These are phyloP conservation scores for Darksidea phi DNA, from an alignment of 495 filamentous ascomycete species.

Conservation along the genomic window DNA sequence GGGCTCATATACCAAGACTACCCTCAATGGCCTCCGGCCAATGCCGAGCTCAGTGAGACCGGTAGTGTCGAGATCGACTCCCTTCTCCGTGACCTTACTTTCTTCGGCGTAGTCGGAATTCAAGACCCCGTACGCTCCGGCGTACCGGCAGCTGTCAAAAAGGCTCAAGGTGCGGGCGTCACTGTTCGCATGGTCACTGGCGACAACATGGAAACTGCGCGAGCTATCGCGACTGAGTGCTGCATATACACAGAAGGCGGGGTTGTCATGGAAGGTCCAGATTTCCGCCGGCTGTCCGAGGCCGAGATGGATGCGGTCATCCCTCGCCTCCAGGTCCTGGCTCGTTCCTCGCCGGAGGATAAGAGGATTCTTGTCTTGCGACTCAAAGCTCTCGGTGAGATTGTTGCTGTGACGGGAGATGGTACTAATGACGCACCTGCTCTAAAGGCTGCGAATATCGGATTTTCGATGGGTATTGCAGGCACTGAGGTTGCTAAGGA, in stretches of 20 bases:
- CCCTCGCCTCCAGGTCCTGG: conserved; percentile 76
- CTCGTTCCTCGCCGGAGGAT: conserved; percentile 83
- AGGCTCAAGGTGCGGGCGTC: conserved; percentile 5
- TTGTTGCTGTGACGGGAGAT: conserved; percentile 82
- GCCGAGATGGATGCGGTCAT: conserved; percentile 68
- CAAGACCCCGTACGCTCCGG: conserved; percentile 1
- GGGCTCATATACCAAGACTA: conserved; percentile 28
- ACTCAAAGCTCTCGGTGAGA: conserved; percentile 72
- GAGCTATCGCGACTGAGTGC: conserved; percentile 2
- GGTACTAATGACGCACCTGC: conserved; percentile 92
- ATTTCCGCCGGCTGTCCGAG: conserved; percentile 74
- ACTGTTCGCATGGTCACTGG: conserved; percentile 14
- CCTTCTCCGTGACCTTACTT: conserved; percentile 54
- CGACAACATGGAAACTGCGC: conserved; percentile 5
- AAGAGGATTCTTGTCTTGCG: conserved; percentile 78
- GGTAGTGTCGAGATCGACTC: conserved; percentile 52
- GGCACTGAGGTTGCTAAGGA: conserved; percentile 92
- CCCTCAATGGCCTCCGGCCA: conserved; percentile 24
- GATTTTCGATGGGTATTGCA: conserved; percentile 92
- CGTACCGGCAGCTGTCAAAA: neutral
- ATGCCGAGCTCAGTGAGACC: conserved; percentile 51
- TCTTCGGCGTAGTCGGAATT: conserved; percentile 67
- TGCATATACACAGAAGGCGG: neutral
- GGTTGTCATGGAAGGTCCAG: conserved; percentile 77
- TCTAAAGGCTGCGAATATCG: conserved; percentile 80